Percentiles rank a stretch among this genome's conserved stretches.
These are phyloP conservation scores for Pichia membranifaciens DNA, from an alignment of 805 yeast genomes.

Conservation along the genomic window DNA sequence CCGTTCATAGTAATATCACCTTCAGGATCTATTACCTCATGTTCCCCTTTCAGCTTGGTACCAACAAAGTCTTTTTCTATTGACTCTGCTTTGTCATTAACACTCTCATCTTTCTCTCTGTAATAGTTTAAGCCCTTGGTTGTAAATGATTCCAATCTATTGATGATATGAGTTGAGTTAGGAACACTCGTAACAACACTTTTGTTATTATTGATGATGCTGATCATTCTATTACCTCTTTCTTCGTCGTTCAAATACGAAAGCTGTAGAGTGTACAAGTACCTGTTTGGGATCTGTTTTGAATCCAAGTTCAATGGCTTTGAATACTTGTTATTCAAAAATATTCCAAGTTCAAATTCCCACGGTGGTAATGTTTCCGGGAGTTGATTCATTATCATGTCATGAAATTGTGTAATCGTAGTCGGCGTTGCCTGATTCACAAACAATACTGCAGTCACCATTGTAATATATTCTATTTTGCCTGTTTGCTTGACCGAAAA, in stretches of 20 bases:
- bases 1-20: slow-evolving; percentile 11
- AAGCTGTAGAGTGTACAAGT: slow-evolving; percentile 44
- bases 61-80: not conserved
- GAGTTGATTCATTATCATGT: slow-evolving; percentile 59
- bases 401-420: slow-evolving; percentile 64
- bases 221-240: slow-evolving; percentile 35
- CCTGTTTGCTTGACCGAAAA: too few species aligned
- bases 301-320: slow-evolving; percentile 34
- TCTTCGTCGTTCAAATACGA: slow-evolving; percentile 36
- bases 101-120: slow-evolving; percentile 1
- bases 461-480: slow-evolving; percentile 3
- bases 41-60: not conserved
- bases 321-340: slow-evolving; percentile 54
- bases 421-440: slow-evolving; percentile 47
- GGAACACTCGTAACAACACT: slow-evolving; percentile 30
- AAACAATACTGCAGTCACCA: slow-evolving; percentile 36
- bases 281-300: slow-evolving; percentile 37
- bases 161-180: slow-evolving; percentile 15
- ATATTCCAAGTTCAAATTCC: slow-evolving; percentile 64
- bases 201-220: slow-evolving; percentile 42
- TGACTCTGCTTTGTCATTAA: not conserved
- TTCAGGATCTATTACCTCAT: slow-evolving; percentile 1
- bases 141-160: slow-evolving; percentile 13
- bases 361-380: slow-evolving; percentile 60
- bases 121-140: slow-evolving; percentile 6